Evolutionary conservation across 1,139 yeast species (phyloP), one percentile per base, ranked within the genome.

Genomic region (Suhomyces taliae): DNA sequence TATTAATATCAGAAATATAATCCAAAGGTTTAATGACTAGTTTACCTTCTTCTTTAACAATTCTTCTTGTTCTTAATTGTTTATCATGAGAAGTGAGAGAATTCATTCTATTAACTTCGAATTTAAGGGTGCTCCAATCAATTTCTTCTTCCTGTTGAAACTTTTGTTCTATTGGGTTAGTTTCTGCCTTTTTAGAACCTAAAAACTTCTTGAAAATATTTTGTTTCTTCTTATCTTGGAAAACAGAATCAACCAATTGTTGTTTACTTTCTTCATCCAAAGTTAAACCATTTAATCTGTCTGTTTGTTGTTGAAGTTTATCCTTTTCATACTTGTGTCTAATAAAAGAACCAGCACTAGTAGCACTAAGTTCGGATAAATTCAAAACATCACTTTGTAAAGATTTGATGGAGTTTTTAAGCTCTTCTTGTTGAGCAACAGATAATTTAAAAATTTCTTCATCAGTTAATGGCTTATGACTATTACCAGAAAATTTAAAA

Each of bases 291-390:
- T 41, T 34, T 15, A 41, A 29, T 39, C 53, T 36, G 32, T 51
- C 42, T 31, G 45, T 43, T 36, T 39, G 43, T 11, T 38, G 29
- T 11, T 37, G 37, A 40, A 50, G 15, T 52, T 61, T 39, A 44
- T 69, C 73, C 54, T 72, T 72, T 50, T 82, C 82, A 61, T 70
- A 73, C 58, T 81, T 83, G 60, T 89, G 93, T 58, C 95, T 78
- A 45, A 83, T 81, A 52, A 83, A 82, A 10, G 95, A 87, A 0
- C 95, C 96, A 2, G 96, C 96, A 57, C 95, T 86, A 0, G 96
- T 88, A 5, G 96, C 96, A 69, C 95, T 86, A 49, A 87, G 79
- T 60, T 87, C 93, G 39, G 83, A 78, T 50, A 75, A 61, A 51
- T 75, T 76, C 53, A 76, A 68, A 7, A 76, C 80, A 53, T 75